Percentiles rank a stretch among this genome's conserved stretches.
phyloP scores from a whole-genome alignment of 306 rosid genomes.

The Rosa rugosa region DNA sequence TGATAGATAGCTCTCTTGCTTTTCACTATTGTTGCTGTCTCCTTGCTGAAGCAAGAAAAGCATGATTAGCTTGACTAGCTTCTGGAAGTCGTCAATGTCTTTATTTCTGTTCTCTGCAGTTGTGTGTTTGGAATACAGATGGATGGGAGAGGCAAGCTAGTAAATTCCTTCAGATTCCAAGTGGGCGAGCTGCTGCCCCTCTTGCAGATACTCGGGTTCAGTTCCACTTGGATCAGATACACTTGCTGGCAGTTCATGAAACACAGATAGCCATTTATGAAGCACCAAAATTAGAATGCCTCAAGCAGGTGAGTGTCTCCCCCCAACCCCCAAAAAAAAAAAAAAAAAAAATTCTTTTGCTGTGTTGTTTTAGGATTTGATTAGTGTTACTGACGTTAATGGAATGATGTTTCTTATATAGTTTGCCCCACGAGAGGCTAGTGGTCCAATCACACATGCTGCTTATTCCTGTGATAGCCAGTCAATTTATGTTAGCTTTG shows the following conservation, averaged over 20 bases:
- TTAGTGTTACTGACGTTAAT: constrained; percentile 10
- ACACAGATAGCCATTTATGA: constrained; percentile 91
- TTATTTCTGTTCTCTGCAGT: constrained; percentile 49
- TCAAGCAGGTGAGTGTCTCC: constrained; percentile 66
- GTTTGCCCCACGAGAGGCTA: constrained; percentile 77
- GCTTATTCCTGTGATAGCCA: constrained; percentile 91
- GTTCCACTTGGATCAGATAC: constrained; percentile 89
- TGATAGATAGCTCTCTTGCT: not conserved
- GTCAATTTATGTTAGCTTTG: constrained; percentile 84
- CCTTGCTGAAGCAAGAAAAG: not conserved
- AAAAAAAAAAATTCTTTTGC: not conserved
- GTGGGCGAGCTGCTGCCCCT: constrained; percentile 70
- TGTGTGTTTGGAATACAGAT: constrained; percentile 95
- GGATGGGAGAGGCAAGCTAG: constrained; percentile 91
- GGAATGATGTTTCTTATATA: constrained; percentile 31
- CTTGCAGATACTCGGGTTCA: constrained; percentile 90
- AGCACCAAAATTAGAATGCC: constrained; percentile 89
- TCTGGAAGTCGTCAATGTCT: not conserved
- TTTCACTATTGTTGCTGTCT: not conserved
- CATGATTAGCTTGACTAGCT: constrained; percentile 9
- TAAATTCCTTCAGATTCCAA: constrained; percentile 70
- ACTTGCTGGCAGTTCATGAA: constrained; percentile 88
- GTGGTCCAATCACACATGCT: constrained; percentile 96
- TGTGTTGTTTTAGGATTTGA: constrained; percentile 22
- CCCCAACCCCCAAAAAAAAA: not conserved